Conservation (phyloP, 2,329 filamentous ascomycete genomes). For the Microsporum canis region DNA sequence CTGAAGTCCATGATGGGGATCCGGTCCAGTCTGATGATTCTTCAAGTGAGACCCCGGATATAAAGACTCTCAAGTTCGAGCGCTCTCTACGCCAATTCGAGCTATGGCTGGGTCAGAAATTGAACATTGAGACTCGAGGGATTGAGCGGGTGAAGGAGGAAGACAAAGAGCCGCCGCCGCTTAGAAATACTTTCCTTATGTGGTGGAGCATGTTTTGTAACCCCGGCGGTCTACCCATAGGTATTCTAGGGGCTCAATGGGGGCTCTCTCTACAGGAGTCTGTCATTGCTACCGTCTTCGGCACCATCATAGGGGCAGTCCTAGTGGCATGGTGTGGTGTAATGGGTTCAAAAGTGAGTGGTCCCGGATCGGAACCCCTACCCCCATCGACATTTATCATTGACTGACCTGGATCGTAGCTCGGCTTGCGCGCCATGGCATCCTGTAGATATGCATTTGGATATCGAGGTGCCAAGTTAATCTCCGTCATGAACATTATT, state of each 20-base stretch:
- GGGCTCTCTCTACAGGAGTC: constrained; percentile 37
- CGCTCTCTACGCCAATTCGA: constrained; percentile 21
- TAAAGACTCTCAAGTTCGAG: neutral
- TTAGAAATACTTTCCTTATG: constrained; percentile 34
- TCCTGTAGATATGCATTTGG: constrained; percentile 3
- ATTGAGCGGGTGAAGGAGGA: constrained; percentile 39
- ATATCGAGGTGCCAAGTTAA: neutral
- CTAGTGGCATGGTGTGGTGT: constrained; percentile 31
- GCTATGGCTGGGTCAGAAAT: constrained; percentile 34
- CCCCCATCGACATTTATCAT: too few species aligned
- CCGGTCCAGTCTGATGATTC: neutral
- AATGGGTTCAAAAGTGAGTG: neutral
- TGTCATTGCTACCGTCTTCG: constrained; percentile 31
- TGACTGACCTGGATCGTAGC: neutral
- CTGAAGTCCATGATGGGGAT: neutral
- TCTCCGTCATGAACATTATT: neutral
- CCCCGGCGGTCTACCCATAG: constrained; percentile 30
- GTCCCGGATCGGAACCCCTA: neutral
- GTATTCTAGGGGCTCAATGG: constrained; percentile 39
- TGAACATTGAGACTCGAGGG: constrained; percentile 39
- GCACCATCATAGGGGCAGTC: constrained; percentile 32
- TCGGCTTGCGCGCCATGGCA: neutral
- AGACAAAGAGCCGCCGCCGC: constrained; percentile 33
- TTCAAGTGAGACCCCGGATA: neutral
- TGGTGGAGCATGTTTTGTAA: constrained; percentile 38